Evolutionary conservation across 2,329 filamentous ascomycete genomes (phyloP).

Genomic region (Chalaropsis thielavioides): DNA sequence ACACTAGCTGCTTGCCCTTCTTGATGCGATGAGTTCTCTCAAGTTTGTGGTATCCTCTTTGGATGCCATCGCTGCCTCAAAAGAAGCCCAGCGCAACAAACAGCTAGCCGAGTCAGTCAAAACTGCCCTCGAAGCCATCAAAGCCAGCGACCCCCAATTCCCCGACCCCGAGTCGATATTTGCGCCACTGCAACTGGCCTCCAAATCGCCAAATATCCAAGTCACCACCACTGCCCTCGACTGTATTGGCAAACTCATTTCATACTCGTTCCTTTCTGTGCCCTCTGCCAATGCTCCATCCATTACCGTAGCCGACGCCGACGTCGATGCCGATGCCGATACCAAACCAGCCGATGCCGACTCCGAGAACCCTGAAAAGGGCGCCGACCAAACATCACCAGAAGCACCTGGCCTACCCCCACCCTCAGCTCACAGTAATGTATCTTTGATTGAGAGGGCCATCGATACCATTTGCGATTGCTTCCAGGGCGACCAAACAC

Average conservation of each 20-base stretch:
- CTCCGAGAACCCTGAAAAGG: not conserved
- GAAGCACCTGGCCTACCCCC: constrained; percentile 19
- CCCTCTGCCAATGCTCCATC: not conserved
- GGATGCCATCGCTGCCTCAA: constrained; percentile 80
- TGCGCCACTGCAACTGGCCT: constrained; percentile 76
- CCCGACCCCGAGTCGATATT: constrained; percentile 90
- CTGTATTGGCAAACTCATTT: constrained; percentile 97
- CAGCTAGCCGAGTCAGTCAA: constrained; percentile 69
- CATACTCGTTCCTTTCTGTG: constrained; percentile 92
- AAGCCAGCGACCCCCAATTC: constrained; percentile 62
- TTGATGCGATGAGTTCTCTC: constrained; percentile 59
- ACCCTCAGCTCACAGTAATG: constrained; percentile 23
- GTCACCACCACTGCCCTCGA: constrained; percentile 84
- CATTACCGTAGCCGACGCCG: not conserved
- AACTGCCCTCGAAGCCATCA: constrained; percentile 71
- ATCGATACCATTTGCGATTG: constrained; percentile 99
- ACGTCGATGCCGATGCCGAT: not conserved
- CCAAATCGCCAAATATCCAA: constrained; percentile 69
- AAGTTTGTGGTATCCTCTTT: constrained; percentile 91
- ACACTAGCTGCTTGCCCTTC: not conserved
- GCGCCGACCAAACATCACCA: constrained; percentile 32
- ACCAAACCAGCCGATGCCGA: constrained; percentile 8
- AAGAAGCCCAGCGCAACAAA: constrained; percentile 78
- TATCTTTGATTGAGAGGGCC: constrained; percentile 85
- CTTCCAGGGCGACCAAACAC: constrained; percentile 91